These are phyloP conservation scores for Trichoderma sp. DNA, from an alignment of 2,329 filamentous ascomycete species.

Conservation along the genomic window DNA sequence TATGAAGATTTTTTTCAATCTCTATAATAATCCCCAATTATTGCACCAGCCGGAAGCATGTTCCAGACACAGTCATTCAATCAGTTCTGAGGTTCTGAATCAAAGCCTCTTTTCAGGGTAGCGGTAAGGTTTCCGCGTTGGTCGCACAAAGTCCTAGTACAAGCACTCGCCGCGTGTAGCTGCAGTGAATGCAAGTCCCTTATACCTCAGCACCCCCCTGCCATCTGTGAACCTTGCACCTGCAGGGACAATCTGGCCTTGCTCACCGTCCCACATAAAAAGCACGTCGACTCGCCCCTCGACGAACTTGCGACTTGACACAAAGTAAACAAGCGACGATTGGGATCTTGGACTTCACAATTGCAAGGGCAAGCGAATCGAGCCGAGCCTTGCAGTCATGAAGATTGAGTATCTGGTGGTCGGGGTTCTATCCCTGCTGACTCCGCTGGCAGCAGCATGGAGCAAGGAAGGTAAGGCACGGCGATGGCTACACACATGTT, in stretches of 20 bases:
- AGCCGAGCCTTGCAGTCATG: conserved; percentile 60
- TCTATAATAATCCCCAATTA: too few species aligned
- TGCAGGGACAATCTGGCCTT: conserved; percentile 20
- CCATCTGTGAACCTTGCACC: not conserved
- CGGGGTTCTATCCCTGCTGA: conserved; percentile 68
- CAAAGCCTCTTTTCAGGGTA: not conserved
- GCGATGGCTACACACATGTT: not conserved
- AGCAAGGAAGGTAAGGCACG: conserved; percentile 72
- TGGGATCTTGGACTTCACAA: conserved; percentile 12
- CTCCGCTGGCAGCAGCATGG: conserved; percentile 73
- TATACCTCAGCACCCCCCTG: not conserved
- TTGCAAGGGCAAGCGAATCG: conserved; percentile 15
- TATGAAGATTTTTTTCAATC: too few species aligned
- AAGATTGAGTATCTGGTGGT: conserved; percentile 68
- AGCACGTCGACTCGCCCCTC: conserved; percentile 19
- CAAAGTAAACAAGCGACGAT: conserved; percentile 12
- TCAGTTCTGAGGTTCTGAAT: too few species aligned
- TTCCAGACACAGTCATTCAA: too few species aligned
- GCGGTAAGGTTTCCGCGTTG: not conserved
- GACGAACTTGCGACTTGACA: conserved; percentile 1
- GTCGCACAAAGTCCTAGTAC: conserved; percentile 2
- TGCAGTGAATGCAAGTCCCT: not conserved
- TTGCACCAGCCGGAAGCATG: too few species aligned
- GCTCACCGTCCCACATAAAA: conserved; percentile 25
- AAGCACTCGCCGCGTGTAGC: not conserved